phyloP scores from a whole-genome alignment of 2,329 filamentous ascomycete species.

The Penicillium sp. region DNA sequence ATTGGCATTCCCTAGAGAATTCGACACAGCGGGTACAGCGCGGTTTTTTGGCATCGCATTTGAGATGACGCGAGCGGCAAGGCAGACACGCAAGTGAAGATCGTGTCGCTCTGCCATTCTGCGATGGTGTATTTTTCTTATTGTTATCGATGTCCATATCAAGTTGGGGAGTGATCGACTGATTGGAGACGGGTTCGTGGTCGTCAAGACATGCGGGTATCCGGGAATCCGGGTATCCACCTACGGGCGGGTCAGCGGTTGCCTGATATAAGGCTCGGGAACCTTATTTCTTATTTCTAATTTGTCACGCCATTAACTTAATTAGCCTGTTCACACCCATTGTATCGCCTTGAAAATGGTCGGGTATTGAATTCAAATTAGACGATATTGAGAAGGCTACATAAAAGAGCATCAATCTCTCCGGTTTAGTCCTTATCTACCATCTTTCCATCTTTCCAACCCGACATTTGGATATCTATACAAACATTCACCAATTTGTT shows the following conservation, averaged over 20 bases:
- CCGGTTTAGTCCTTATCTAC: background rate
- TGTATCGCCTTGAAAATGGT: background rate
- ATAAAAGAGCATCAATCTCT: background rate
- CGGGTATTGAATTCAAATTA: background rate
- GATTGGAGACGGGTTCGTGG: background rate
- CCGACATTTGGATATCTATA: background rate
- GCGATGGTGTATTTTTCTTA: background rate
- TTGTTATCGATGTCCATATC: background rate
- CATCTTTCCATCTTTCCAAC: background rate
- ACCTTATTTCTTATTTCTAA: background rate
- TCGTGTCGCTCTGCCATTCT: conserved; percentile 13
- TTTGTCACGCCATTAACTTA: background rate
- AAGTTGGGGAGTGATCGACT: background rate
- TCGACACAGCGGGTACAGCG: conserved; percentile 44
- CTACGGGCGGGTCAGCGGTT: background rate
- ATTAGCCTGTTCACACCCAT: background rate
- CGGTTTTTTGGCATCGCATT: conserved; percentile 49
- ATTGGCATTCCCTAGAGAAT: conserved; percentile 48
- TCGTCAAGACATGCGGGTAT: background rate
- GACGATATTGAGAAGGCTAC: background rate
- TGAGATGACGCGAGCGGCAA: conserved; percentile 44
- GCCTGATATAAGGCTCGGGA: background rate
- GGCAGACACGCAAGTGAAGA: conserved; percentile 30
- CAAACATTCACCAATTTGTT: background rate
- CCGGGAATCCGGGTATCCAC: background rate